Conservation (phyloP, 495 filamentous ascomycete genomes). For the Neurospora sp. region DNA sequence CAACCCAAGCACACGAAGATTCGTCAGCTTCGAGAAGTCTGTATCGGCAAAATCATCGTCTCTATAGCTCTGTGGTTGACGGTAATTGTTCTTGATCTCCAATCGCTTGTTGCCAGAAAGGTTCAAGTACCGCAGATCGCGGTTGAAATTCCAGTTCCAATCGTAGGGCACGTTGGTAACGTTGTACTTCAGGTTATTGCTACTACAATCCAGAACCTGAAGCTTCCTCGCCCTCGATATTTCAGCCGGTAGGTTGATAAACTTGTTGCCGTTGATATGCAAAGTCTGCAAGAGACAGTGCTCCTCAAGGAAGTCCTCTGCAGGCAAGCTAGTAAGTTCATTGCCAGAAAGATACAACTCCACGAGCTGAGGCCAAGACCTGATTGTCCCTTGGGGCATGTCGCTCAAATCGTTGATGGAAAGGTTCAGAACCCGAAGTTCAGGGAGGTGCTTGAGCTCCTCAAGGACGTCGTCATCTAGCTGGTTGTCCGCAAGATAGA, state of each 20-base stretch:
- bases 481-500: conserved; percentile 89
- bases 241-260: conserved; percentile 91
- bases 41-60: conserved; percentile 55
- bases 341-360: conserved; percentile 96
- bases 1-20: conserved; percentile 80
- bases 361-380: conserved; percentile 74
- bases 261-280: conserved; percentile 95
- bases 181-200: conserved; percentile 97
- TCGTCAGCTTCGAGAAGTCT: conserved; percentile 78
- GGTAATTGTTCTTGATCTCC: conserved; percentile 62
- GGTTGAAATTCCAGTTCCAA: conserved; percentile 99
- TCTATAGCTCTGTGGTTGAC: conserved; percentile 42
- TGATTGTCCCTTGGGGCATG: conserved; percentile 77
- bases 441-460: conserved; percentile 70
- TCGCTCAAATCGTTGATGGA: conserved; percentile 93
- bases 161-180: conserved; percentile 99
- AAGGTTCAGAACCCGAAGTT: conserved; percentile 82
- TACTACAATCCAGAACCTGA: conserved; percentile 84
- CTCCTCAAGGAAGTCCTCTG: conserved; percentile 80
- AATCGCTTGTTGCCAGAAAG: conserved; percentile 94
- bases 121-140: conserved; percentile 88
- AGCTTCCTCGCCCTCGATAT: conserved; percentile 86
- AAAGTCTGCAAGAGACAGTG: conserved; percentile 75
- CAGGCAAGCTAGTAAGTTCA: conserved; percentile 79
- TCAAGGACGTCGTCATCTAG: conserved; percentile 91